phyloP scores from a whole-genome alignment of 768 basidiomycete species.

The Suillus hirtellus region DNA sequence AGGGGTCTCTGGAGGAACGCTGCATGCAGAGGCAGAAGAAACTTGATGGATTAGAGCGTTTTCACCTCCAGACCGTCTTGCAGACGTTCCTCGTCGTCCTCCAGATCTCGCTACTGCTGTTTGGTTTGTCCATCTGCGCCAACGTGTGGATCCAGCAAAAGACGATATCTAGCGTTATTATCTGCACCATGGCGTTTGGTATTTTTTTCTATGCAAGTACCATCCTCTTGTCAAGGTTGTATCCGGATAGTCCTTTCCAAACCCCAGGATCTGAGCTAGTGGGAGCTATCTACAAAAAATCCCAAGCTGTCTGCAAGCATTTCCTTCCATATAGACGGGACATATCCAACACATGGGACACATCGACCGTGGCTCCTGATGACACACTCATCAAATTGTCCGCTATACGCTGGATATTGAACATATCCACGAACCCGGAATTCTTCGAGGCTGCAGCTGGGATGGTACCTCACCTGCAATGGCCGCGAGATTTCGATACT shows the following conservation, averaged over 20 bases:
- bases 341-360: no score
- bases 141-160: background rate
- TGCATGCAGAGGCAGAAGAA: no score
- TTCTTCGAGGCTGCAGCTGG: background rate
- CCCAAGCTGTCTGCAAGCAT: no score
- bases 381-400: background rate
- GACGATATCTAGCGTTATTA: background rate
- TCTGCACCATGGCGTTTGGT: background rate
- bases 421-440: background rate
- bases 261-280: no score
- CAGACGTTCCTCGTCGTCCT: background rate
- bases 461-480: background rate
- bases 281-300: no score
- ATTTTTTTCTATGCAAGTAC: background rate
- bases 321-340: no score
- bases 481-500: no score
- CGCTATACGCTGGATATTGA: background rate
- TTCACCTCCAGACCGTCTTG: background rate
- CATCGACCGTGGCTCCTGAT: background rate
- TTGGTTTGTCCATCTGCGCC: background rate
- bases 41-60: no score
- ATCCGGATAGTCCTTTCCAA: background rate
- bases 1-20: no score
- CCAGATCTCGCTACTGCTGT: background rate
- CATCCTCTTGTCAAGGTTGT: background rate